Base-by-base conservation (phyloP, 2,329 filamentous ascomycete species). In the Botrytis deweyae region DNA sequence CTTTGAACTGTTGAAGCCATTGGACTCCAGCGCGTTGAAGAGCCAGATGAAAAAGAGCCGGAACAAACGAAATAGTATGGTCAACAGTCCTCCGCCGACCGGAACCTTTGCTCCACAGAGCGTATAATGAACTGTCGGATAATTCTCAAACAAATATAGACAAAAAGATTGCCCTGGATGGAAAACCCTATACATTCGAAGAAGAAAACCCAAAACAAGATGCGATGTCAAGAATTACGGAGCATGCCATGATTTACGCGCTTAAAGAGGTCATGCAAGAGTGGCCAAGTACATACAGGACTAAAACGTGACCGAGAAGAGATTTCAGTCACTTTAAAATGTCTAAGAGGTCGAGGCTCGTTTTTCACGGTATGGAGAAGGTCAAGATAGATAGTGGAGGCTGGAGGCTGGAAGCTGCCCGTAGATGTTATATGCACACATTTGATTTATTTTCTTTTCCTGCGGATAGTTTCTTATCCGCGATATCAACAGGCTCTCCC, bases 1-100 rank as follows among this genome's bases (percentile, higher is more conserved):
- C 82, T 99, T 99, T 81, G 96, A 99, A 84, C 87, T 99, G 25
- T 87, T 99, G 75, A 99, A 99, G 83, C 96, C 96, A 12, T 88
- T 99, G 65, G 96, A 99, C 83, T 98, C 95, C 20, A 97, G 93
- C 79, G 95, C 95, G 49, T 87, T 99, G 76, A 99, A 99, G 88
- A 98, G 92, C 79, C 96, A 99, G 81, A 99, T 99, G 84, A 99
- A 99, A 87, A 98, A 98, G 86, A 95, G 95, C 76, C 89, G 95
- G 75, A 97, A 95, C 84, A 97, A 97, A 87, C 89, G 95, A 75
- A 94, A 97, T 83, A 95, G 91, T 83, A 97, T 97, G 89, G 88
- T 98, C 75, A 98, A 97, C 87, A 97, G 94, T 86, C 95, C 95
- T 74, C 95, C 95, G 36, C 79, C 80, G 25, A 74, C 75, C 52